Base-by-base conservation (phyloP, 495 filamentous ascomycete species). In the Durotheca rogersii region DNA sequence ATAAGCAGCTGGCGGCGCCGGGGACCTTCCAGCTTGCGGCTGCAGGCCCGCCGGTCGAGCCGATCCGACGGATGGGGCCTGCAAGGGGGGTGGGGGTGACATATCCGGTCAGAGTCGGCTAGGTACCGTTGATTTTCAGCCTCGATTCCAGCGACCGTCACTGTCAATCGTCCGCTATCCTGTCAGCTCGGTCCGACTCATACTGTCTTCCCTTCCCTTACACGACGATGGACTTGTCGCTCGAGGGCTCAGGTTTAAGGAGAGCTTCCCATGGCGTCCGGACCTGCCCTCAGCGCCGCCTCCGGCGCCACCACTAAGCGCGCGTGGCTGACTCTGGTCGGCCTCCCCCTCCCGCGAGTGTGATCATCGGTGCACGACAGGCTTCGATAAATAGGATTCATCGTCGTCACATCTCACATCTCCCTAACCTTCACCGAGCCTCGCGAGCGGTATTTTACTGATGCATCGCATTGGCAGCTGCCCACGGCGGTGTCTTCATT, bases 61-160 rank as follows among this genome's bases (percentile, higher is more conserved):
- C n/a, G n/a, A n/a, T n/a, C n/a, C n/a, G n/a, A n/a, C n/a, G n/a
- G n/a, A n/a, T n/a, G n/a, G n/a, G n/a, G n/a, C n/a, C n/a, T n/a
- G n/a, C n/a, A n/a, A n/a, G n/a, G n/a, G n/a, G n/a, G n/a, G n/a
- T n/a, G n/a, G n/a, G n/a, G n/a, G n/a, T n/a, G n/a, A n/a, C n/a
- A n/a, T n/a, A n/a, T n/a, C n/a, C n/a, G n/a, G n/a, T n/a, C n/a
- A n/a, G n/a, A n/a, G n/a, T n/a, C n/a, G n/a, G n/a, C n/a, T n/a
- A n/a, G n/a, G n/a, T n/a, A n/a, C 46, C 39, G 41, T 39, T 6
- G 45, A 7, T 56, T 36, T 20, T n/a, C 20, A 14, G 32, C 25
- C n/a, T 15, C 18, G 7, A 19, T 21, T 30, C 31, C 36, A 29
- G 29, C 29, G 20, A 30, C 47, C 29, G 34, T n/a, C n/a, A n/a